A percentile compares a stretch with the other conserved stretches of the same genome.
Evolutionary conservation across 2,329 filamentous ascomycete species (phyloP).

Genomic region (Drechslerella coelobrocha): DNA sequence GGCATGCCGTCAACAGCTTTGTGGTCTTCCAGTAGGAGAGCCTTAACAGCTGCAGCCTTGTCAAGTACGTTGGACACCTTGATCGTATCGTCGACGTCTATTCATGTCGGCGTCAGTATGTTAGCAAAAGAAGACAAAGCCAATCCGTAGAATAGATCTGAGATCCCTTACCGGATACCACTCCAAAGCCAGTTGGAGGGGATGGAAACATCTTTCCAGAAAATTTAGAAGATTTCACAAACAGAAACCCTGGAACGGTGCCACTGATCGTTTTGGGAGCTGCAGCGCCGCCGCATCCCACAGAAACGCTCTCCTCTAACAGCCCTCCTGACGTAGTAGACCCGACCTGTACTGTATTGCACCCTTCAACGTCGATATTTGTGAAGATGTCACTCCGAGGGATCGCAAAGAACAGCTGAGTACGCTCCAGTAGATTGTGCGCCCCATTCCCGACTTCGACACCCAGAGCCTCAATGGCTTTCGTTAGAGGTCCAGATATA

Average conservation of each 20-base stretch:
- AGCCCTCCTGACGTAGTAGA: constrained; percentile 20
- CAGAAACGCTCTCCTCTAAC: constrained; percentile 13
- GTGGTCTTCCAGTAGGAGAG: constrained; percentile 82
- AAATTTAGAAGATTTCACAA: constrained; percentile 3
- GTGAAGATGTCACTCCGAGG: constrained; percentile 14
- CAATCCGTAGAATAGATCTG: background rate
- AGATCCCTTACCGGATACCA: constrained; percentile 24
- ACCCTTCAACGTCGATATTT: constrained; percentile 21
- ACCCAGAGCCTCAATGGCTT: constrained; percentile 31
- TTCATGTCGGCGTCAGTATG: constrained; percentile 2
- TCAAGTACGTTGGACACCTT: constrained; percentile 85
- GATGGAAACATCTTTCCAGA: constrained; percentile 28
- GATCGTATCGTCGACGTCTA: constrained; percentile 93
- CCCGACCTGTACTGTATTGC: constrained; percentile 20
- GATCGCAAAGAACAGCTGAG: constrained; percentile 39
- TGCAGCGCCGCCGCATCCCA: constrained; percentile 25
- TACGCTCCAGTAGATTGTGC: constrained; percentile 27
- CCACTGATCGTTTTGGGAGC: constrained; percentile 27
- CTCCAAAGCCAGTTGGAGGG: constrained; percentile 21
- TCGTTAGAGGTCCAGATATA: constrained; percentile 16
- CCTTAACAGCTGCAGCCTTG: constrained; percentile 77
- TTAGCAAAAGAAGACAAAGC: background rate
- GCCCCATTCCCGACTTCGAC: constrained; percentile 33
- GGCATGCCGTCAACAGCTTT: constrained; percentile 82
- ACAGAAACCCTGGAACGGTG: constrained; percentile 15